phyloP scores from a whole-genome alignment of 2,329 filamentous ascomycete genomes.

The Pezicula neosporulosa region DNA sequence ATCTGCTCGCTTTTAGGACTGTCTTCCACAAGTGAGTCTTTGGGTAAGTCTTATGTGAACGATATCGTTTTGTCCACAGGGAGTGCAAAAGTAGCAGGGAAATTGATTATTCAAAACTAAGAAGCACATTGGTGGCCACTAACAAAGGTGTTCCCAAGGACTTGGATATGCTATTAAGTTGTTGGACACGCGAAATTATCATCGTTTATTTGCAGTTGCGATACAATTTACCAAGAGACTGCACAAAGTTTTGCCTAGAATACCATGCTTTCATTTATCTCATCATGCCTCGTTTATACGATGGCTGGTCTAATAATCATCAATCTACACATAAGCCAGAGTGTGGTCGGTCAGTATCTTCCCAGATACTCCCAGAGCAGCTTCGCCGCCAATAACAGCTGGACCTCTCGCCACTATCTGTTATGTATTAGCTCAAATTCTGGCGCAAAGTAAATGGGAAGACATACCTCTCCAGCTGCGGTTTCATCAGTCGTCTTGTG shows the following conservation, averaged over 20 bases:
- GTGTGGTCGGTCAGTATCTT: constrained; percentile 71
- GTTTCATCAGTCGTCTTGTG: constrained; percentile 62
- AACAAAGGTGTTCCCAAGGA: too few relatives aligned
- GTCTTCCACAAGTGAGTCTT: too few relatives aligned
- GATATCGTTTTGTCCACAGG: too few relatives aligned
- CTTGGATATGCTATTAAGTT: too few relatives aligned
- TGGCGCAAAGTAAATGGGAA: background rate
- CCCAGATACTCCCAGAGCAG: constrained; percentile 59
- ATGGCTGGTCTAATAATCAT: background rate
- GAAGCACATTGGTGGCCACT: too few relatives aligned
- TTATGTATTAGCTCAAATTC: constrained; percentile 6
- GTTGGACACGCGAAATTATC: too few relatives aligned
- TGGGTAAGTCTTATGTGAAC: too few relatives aligned
- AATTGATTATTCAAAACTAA: too few relatives aligned
- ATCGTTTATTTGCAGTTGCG: too few relatives aligned
- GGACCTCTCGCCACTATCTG: constrained; percentile 72
- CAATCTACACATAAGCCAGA: constrained; percentile 39
- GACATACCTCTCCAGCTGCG: constrained; percentile 60
- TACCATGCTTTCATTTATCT: background rate
- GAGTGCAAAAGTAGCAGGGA: too few relatives aligned
- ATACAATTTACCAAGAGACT: too few relatives aligned
- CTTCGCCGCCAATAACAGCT: constrained; percentile 66
- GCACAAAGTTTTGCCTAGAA: background rate
- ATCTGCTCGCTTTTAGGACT: too few relatives aligned
- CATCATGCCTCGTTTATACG: background rate